Evolutionary conservation across 2,329 filamentous ascomycete genomes (phyloP).

Genomic region (Aspergillus tanneri): DNA sequence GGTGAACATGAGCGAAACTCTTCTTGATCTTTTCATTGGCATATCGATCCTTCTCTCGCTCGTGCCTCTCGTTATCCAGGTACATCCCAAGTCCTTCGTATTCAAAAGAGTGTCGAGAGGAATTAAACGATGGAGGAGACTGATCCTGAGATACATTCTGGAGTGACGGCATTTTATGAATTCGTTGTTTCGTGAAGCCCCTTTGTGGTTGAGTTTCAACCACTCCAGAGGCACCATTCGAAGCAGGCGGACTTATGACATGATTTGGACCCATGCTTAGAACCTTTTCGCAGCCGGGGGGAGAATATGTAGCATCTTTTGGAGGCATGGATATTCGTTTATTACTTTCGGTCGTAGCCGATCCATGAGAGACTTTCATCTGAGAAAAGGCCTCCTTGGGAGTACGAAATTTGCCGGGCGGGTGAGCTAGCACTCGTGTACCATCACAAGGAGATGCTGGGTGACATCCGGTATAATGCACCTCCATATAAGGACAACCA

Average conservation of each 20-base stretch:
- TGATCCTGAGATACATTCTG: constrained; percentile 54
- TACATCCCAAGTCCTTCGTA: constrained; percentile 59
- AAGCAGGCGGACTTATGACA: background rate
- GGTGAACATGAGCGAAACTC: constrained; percentile 46
- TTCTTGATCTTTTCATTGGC: constrained; percentile 37
- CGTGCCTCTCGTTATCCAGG: constrained; percentile 33
- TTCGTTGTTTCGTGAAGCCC: constrained; percentile 22
- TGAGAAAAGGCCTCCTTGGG: background rate
- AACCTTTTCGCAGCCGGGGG: background rate
- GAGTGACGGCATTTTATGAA: constrained; percentile 57
- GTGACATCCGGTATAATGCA: background rate
- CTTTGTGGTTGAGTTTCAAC: constrained; percentile 22
- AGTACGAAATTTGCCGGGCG: constrained; percentile 1
- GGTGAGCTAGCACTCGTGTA: constrained; percentile 2
- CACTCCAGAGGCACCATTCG: constrained; percentile 16
- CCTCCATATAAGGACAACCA: constrained; percentile 2
- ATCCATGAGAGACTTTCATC: background rate
- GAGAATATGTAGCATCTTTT: background rate
- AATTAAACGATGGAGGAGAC: constrained; percentile 51
- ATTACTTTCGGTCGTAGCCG: background rate
- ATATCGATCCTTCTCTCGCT: constrained; percentile 40
- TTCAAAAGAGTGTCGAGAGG: constrained; percentile 56
- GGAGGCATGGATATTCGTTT: background rate
- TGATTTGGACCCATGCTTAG: background rate
- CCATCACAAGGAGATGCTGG: constrained; percentile 7